Conservation (phyloP, 2,329 filamentous ascomycete genomes). For the Chalaropsis ovoidea region DNA sequence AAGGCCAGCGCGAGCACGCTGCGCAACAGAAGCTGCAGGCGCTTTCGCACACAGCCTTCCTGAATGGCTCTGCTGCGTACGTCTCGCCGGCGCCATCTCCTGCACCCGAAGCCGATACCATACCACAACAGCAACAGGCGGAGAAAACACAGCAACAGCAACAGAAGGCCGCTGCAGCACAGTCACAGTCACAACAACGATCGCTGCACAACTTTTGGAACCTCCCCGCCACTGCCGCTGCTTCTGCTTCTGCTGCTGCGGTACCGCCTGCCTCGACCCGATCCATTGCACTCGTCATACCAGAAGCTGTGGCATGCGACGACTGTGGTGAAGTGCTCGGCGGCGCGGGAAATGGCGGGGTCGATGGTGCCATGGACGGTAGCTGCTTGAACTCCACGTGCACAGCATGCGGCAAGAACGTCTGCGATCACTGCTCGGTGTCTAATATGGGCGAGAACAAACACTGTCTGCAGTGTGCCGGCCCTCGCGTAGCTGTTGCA, state of each 20-base stretch:
- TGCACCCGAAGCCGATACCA: slow-evolving; percentile 14
- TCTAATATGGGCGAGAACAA: slow-evolving; percentile 47
- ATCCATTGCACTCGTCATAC: not conserved
- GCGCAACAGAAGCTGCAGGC: slow-evolving; percentile 18
- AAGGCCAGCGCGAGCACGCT: slow-evolving; percentile 38
- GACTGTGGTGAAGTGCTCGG: slow-evolving; percentile 39
- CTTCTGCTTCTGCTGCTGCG: slow-evolving; percentile 31
- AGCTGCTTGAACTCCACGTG: slow-evolving; percentile 34
- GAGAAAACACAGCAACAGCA: not conserved
- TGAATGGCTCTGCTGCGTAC: not conserved
- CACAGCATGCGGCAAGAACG: slow-evolving; percentile 43
- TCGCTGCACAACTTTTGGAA: slow-evolving; percentile 54
- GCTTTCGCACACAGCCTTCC: not conserved
- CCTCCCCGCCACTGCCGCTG: slow-evolving; percentile 36
- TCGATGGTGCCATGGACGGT: slow-evolving; percentile 33
- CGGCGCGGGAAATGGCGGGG: slow-evolving; percentile 32
- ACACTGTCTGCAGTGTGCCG: slow-evolving; percentile 45
- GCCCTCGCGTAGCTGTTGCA: slow-evolving; percentile 30
- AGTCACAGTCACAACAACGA: slow-evolving; percentile 33
- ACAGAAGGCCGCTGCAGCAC: not conserved
- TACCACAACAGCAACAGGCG: not conserved
- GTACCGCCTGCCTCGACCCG: slow-evolving; percentile 18
- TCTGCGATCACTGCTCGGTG: slow-evolving; percentile 51
- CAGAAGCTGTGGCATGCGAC: slow-evolving; percentile 39
- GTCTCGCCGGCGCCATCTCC: slow-evolving; percentile 22